Percentiles rank a stretch among this genome's conserved stretches.
Conservation (phyloP, 129 eudicot species). For the Flaveria linearis region DNA sequence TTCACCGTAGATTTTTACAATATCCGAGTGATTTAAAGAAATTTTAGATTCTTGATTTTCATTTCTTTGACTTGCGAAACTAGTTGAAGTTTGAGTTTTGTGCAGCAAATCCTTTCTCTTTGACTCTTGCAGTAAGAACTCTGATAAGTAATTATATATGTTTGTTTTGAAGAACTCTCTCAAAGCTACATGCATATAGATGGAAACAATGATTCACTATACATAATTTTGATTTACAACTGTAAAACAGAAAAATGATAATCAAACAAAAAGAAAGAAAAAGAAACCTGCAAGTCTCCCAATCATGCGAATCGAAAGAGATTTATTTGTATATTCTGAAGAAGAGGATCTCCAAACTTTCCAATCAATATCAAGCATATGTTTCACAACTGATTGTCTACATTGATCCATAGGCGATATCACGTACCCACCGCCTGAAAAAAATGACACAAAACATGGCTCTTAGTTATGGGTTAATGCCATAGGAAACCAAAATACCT, state of each 20-base stretch:
- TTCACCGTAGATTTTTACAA: constrained; percentile 38
- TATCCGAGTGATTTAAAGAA: not conserved
- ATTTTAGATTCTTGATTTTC: constrained; percentile 28
- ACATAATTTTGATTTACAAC: not conserved
- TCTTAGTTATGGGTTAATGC: too few species aligned
- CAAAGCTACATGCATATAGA: constrained; percentile 48
- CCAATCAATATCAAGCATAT: constrained; percentile 76
- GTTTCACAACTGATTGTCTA: constrained; percentile 57
- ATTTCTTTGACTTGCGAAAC: not conserved
- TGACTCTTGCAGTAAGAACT: constrained; percentile 49
- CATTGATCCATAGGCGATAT: constrained; percentile 57
- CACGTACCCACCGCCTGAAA: constrained; percentile 68
- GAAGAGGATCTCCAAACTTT: constrained; percentile 56
- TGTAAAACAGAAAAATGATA: not conserved
- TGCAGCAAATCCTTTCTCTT: constrained; percentile 18
- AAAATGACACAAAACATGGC: not conserved
- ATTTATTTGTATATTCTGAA: constrained; percentile 43
- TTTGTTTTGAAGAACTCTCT: constrained; percentile 61
- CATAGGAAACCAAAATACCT: too few species aligned
- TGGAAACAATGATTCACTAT: constrained; percentile 7
- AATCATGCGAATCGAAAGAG: constrained; percentile 55
- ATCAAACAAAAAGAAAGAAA: not conserved
- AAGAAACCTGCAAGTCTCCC: constrained; percentile 58
- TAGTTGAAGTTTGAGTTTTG: not conserved
- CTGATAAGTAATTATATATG: constrained; percentile 41